Percentiles rank a stretch among this genome's conserved stretches.
phyloP scores from a whole-genome alignment of 2,329 filamentous ascomycete species.

The Aureobasidium sp. region DNA sequence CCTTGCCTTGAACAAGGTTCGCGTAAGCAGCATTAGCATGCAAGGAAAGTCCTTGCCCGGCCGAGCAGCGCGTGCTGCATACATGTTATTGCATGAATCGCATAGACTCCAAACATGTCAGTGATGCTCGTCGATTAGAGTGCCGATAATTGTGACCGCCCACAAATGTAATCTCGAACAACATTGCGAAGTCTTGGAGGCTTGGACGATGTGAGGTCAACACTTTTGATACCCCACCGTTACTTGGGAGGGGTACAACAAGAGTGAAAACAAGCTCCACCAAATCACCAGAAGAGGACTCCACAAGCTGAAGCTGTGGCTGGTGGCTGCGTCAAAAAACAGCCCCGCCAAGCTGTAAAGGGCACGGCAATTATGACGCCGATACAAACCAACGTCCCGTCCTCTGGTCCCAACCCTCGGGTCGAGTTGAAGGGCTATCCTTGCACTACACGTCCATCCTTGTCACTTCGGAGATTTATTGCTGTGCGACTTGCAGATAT shows the following conservation, averaged over 20 bases:
- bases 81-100: neutral
- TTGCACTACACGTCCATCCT: slow-evolving; percentile 2
- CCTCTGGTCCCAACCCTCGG: neutral
- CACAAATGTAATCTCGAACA: neutral
- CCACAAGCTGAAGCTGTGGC: neutral
- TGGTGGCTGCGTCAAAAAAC: neutral
- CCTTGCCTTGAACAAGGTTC: slow-evolving; percentile 6
- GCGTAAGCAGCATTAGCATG: neutral
- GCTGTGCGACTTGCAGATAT: slow-evolving; percentile 5
- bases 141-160: neutral
- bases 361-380: slow-evolving; percentile 3
- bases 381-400: slow-evolving; percentile 7
- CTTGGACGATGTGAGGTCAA: neutral
- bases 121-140: neutral
- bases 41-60: slow-evolving; percentile 7
- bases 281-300: neutral
- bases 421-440: neutral
- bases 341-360: neutral
- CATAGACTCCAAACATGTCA: neutral
- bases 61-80: neutral
- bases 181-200: neutral
- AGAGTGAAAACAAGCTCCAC: neutral
- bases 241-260: neutral
- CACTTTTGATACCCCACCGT: neutral
- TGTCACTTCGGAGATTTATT: slow-evolving; percentile 5